Evolutionary conservation across 208 protist species (phyloP), one percentile per base, ranked within the genome.

Genomic region (Leishmania aethiopica): DNA sequence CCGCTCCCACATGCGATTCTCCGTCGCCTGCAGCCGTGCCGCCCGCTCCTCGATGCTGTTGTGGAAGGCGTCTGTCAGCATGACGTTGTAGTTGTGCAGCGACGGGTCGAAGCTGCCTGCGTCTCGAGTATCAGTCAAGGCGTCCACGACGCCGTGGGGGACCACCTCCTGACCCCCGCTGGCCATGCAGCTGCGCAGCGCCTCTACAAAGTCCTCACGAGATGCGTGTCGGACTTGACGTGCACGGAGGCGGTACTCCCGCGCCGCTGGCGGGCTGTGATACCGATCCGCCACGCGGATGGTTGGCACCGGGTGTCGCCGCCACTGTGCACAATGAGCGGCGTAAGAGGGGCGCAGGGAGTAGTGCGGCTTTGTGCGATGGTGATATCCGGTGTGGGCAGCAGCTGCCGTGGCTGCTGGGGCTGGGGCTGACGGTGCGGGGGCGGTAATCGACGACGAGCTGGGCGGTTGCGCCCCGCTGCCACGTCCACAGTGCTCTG

Each of bases 61-160:
- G 42, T 64, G 59, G 66, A 87, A 88, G 8, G 87, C 76, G 66
- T 89, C 72, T 19, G 60, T 55, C 6, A 81, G n/a, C 11, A 77
- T 75, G 1, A 75, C 73, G 71, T 87, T 88, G 64, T 62, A 89
- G 81, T 88, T 88, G 79, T 87, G 84, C 37, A 28, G 55, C 5
- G 51, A 35, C 11, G 62, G 57, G 8, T 76, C 59, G 35, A 78
- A 80, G 32, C 15, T 72, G 64, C 2, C 25, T 5, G 53, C n/a
- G n/a, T 70, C 49, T 42, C 49, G 57, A 15, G 69, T 73, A 62
- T 82, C 78, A 3, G 17, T 28, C 49, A 86, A 77, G 59, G 67
- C 60, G n/a, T 67, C 78, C 35, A 79, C 10, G 40, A 86, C 82
- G 17, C n/a, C 42, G 1, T 37, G 73, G 35, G 82, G 82, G 0